Conservation (phyloP, 257 asterid genomes). For the Solanum acaule region DNA sequence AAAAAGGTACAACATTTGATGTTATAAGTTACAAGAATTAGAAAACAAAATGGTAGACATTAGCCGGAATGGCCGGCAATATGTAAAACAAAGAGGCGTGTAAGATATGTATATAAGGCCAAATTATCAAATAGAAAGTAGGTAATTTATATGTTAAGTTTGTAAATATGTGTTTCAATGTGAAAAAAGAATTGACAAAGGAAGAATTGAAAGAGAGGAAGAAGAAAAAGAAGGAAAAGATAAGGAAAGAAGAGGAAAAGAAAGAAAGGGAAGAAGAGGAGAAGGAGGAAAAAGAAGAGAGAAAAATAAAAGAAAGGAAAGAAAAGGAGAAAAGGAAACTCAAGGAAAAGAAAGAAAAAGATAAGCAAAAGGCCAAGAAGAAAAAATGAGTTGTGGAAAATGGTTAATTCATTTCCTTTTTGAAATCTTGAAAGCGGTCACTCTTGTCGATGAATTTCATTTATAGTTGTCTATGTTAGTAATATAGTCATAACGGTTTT, state of each 20-base stretch:
- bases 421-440: background rate
- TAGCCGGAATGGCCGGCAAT: background rate
- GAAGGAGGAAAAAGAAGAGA: background rate
- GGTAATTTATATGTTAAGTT: background rate
- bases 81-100: background rate
- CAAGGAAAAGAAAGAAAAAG: background rate
- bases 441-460: background rate
- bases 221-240: constrained; percentile 2
- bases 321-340: background rate
- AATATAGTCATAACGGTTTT: background rate
- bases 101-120: background rate
- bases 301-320: background rate
- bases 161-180: constrained; percentile 5
- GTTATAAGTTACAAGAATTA: background rate
- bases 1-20: background rate
- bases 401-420: background rate
- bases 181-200: constrained; percentile 3
- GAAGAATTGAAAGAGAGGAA: constrained; percentile 11
- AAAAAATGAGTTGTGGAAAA: background rate
- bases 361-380: background rate
- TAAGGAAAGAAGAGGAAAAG: background rate
- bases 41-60: background rate
- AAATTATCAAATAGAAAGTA: background rate
- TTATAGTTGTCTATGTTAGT: background rate
- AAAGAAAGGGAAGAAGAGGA: background rate